A percentile compares a stretch with the other conserved stretches of the same genome.
phyloP scores from a whole-genome alignment of 805 yeast genomes.

The Saccharomycopsis javanensis region DNA sequence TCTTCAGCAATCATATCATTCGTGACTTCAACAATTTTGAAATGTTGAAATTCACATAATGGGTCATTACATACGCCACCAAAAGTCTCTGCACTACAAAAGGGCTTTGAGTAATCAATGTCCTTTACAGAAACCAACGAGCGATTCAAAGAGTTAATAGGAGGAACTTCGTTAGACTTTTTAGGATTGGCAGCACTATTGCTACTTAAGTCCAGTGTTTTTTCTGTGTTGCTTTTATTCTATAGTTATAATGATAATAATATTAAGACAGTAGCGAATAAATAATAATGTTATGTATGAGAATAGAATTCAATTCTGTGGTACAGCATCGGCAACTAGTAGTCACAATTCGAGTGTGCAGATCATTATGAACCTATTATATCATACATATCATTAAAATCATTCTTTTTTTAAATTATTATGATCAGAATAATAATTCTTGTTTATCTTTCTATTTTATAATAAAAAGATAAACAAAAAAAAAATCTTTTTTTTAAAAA shows the following conservation, averaged over 20 bases:
- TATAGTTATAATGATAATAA: neutral
- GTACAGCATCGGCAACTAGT: too few species aligned
- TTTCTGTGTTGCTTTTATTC: neutral
- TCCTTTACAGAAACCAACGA: slow-evolving; percentile 1
- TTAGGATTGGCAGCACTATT: neutral
- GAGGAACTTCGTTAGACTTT: neutral
- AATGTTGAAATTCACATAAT: slow-evolving; percentile 19
- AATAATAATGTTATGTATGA: too few species aligned
- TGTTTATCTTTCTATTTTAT: neutral
- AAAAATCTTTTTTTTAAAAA: neutral
- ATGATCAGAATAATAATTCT: neutral
- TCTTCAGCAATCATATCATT: slow-evolving; percentile 6
- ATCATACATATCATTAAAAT: neutral
- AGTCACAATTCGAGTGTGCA: too few species aligned
- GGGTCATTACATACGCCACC: slow-evolving; percentile 17
- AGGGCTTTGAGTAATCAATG: slow-evolving; percentile 10
- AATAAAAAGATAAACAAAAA: neutral
- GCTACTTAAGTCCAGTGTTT: neutral
- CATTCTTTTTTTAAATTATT: neutral
- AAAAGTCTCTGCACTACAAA: slow-evolving; percentile 12
- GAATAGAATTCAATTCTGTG: too few species aligned
- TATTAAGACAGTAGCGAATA: neutral
- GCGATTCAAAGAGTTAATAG: neutral
- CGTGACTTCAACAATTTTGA: slow-evolving; percentile 13
- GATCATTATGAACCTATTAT: too few species aligned